Conservation (phyloP, 257 asterid genomes). For the Nicotiana knightiana region DNA sequence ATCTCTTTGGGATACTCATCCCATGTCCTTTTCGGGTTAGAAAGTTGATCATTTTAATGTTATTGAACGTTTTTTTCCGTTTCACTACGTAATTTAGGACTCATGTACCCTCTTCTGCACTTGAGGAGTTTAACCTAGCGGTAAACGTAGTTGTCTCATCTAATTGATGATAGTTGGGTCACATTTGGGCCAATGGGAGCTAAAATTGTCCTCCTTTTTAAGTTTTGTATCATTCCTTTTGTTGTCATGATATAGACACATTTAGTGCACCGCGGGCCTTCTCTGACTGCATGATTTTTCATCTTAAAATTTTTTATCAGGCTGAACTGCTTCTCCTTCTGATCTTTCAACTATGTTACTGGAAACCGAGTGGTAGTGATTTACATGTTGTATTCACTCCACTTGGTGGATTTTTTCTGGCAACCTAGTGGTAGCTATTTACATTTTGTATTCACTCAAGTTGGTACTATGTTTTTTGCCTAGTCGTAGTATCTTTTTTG, state of each 20-base stretch:
- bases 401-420: background rate
- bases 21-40: slow-evolving; percentile 86
- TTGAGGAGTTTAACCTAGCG: background rate
- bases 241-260: background rate
- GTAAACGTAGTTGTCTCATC: background rate
- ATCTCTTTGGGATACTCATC: slow-evolving; percentile 71
- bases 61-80: background rate
- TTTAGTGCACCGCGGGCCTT: background rate
- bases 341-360: background rate
- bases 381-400: background rate
- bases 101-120: background rate
- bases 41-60: slow-evolving; percentile 15
- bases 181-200: background rate
- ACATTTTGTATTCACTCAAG: background rate
- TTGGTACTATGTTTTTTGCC: background rate
- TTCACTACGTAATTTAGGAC: background rate
- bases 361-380: background rate
- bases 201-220: background rate
- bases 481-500: background rate
- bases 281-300: background rate
- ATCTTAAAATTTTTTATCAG: background rate
- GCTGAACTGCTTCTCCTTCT: background rate
- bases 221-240: background rate
- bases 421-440: background rate
- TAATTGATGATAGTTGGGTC: background rate